Percentiles rank a stretch among this genome's conserved stretches.
Evolutionary conservation across 768 basidiomycete genomes (phyloP).

Genomic region (Pulveroboletus sp.): DNA sequence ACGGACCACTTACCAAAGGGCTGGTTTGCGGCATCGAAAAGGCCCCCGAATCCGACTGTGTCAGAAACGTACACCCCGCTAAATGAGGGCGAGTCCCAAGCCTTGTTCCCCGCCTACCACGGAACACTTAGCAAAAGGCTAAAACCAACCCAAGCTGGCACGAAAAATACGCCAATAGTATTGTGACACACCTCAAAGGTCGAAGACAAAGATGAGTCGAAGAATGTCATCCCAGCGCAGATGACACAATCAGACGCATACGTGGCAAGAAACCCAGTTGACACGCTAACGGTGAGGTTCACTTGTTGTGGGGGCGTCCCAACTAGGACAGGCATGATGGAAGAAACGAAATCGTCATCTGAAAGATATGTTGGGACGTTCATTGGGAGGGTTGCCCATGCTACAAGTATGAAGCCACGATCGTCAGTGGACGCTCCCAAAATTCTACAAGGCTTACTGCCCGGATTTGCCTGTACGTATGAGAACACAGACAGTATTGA

Average conservation of each 20-base stretch:
- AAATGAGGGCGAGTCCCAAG: constrained; percentile 15
- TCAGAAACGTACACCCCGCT: constrained; percentile 16
- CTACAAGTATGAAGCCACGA: constrained; percentile 6
- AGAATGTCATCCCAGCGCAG: constrained; percentile 18
- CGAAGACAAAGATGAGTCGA: constrained; percentile 21
- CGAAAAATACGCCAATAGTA: no score
- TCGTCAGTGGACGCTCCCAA: not conserved
- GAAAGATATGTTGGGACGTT: constrained; percentile 14
- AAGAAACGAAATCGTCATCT: constrained; percentile 8
- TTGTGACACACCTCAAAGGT: constrained; percentile 19
- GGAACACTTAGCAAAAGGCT: not conserved
- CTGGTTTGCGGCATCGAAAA: constrained; percentile 11
- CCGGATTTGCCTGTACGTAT: constrained; percentile 11
- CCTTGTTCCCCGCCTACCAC: constrained; percentile 14
- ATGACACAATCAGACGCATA: constrained; percentile 24
- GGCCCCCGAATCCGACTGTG: constrained; percentile 18
- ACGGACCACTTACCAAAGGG: constrained; percentile 13
- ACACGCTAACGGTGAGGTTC: constrained; percentile 21
- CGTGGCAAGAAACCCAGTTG: constrained; percentile 9
- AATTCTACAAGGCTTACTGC: constrained; percentile 6
- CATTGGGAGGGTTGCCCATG: constrained; percentile 26
- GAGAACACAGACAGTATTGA: constrained; percentile 1
- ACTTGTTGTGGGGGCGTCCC: constrained; percentile 28
- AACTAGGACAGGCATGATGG: constrained; percentile 17
- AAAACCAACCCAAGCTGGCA: not conserved